A percentile compares a stretch with the other conserved stretches of the same genome.
phyloP scores from a whole-genome alignment of 306 rosid species.

The Boehmeria nivea region DNA sequence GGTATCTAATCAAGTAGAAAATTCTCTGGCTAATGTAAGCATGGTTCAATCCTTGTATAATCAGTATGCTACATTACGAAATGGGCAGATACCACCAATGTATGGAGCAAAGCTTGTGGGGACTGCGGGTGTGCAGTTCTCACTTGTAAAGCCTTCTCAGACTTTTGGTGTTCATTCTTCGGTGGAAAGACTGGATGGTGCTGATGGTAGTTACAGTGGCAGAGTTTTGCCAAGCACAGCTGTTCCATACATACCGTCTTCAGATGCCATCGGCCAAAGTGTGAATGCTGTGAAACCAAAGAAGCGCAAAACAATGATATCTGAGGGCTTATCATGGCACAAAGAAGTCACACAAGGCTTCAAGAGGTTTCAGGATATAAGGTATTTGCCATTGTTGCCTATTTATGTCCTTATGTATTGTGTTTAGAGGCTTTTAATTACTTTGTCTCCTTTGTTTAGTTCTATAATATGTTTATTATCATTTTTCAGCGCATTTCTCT shows the following conservation, averaged over 20 bases:
- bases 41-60: slow-evolving; percentile 47
- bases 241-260: slow-evolving; percentile 17
- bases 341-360: slow-evolving; percentile 36
- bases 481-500: no score
- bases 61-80: slow-evolving; percentile 27
- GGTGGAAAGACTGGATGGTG: slow-evolving; percentile 23
- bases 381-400: no score
- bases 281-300: slow-evolving; percentile 28
- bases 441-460: no score
- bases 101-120: slow-evolving; percentile 26
- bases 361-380: slow-evolving; percentile 21
- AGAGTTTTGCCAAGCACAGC: slow-evolving; percentile 30
- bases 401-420: no score
- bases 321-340: slow-evolving; percentile 42
- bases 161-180: slow-evolving; percentile 24
- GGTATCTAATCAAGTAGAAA: no score
- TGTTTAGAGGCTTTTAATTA: no score
- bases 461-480: no score
- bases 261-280: slow-evolving; percentile 22
- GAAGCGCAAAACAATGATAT: slow-evolving; percentile 38
- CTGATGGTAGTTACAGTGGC: slow-evolving; percentile 29
- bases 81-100: slow-evolving; percentile 33
- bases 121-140: slow-evolving; percentile 25
- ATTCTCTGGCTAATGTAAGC: no score
- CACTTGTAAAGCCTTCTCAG: slow-evolving; percentile 31